phyloP scores from a whole-genome alignment of 805 yeast species.

The Candida adriatica region DNA sequence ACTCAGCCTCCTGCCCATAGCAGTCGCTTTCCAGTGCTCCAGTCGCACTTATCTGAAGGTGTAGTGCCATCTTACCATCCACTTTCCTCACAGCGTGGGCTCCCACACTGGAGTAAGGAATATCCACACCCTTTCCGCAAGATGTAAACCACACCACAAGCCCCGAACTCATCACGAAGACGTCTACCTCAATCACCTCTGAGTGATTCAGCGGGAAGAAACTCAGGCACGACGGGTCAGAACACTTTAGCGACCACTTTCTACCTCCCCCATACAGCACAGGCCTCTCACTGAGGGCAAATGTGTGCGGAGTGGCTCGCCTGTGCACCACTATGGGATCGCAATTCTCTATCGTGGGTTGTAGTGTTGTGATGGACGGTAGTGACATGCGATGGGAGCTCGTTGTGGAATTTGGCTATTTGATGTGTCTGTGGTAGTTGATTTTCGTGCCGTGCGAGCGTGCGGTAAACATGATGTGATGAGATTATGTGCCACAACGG shows the following conservation, averaged over 20 bases:
- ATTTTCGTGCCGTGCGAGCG: too few relatives aligned
- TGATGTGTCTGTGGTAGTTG: too few relatives aligned
- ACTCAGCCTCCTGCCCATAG: constrained; percentile 3
- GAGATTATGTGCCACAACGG: too few relatives aligned
- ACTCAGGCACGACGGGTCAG: constrained; percentile 9
- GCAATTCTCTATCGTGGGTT: constrained; percentile 32
- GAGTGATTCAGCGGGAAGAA: constrained; percentile 11
- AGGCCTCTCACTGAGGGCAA: constrained; percentile 23
- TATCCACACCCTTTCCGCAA: constrained; percentile 29
- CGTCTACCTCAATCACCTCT: constrained; percentile 22
- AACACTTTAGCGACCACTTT: constrained; percentile 21
- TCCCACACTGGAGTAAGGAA: constrained; percentile 25
- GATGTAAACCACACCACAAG: constrained; percentile 34
- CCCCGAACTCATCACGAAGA: constrained; percentile 31
- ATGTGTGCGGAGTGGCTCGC: constrained; percentile 12
- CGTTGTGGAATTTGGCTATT: too few relatives aligned
- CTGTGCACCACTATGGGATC: constrained; percentile 15
- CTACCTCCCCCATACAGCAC: constrained; percentile 37
- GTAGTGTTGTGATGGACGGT: constrained; percentile 5
- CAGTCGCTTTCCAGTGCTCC: constrained; percentile 8
- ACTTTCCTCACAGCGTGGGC: constrained; percentile 15
- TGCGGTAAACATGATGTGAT: too few relatives aligned
- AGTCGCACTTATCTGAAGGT: constrained; percentile 5
- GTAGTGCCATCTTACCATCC: constrained; percentile 1
- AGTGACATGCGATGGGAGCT: too few relatives aligned